Conservation (phyloP, 176 grass and related monocot species). For the Bromus sterilis region DNA sequence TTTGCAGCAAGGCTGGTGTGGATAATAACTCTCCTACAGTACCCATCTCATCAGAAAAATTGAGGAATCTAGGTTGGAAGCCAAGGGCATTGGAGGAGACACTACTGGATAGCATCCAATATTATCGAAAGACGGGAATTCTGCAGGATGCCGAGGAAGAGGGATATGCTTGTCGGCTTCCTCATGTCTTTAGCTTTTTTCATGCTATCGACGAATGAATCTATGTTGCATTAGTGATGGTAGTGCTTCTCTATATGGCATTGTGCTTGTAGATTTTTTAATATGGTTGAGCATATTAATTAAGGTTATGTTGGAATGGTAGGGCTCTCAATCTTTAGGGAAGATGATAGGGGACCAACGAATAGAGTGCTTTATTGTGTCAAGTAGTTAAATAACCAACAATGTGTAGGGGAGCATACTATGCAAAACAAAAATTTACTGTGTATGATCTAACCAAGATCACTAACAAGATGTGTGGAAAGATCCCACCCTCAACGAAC, state of each 20-base stretch:
- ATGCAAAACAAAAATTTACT: too few relatives aligned
- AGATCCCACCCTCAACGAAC: too few relatives aligned
- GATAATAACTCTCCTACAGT: neutral
- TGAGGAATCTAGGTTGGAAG: conserved; percentile 40
- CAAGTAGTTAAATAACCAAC: too few relatives aligned
- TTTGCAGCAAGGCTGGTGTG: conserved; percentile 14
- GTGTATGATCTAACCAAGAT: too few relatives aligned
- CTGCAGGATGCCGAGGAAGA: neutral
- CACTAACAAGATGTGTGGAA: too few relatives aligned
- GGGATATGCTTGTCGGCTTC: neutral
- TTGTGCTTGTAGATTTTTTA: neutral
- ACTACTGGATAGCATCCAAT: conserved; percentile 29
- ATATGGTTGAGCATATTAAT: neutral
- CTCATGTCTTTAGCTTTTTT: neutral
- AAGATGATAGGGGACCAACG: neutral
- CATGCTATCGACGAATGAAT: neutral
- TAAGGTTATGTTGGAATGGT: neutral
- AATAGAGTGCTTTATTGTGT: neutral
- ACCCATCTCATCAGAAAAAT: conserved; percentile 8
- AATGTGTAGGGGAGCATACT: too few relatives aligned
- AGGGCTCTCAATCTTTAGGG: neutral
- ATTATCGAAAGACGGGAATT: conserved; percentile 22
- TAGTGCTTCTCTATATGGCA: neutral
- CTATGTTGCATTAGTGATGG: neutral
- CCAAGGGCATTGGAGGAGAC: conserved; percentile 34